Conservation (phyloP, 2,329 filamentous ascomycete genomes). For the Raffaelea deltoideospora region DNA sequence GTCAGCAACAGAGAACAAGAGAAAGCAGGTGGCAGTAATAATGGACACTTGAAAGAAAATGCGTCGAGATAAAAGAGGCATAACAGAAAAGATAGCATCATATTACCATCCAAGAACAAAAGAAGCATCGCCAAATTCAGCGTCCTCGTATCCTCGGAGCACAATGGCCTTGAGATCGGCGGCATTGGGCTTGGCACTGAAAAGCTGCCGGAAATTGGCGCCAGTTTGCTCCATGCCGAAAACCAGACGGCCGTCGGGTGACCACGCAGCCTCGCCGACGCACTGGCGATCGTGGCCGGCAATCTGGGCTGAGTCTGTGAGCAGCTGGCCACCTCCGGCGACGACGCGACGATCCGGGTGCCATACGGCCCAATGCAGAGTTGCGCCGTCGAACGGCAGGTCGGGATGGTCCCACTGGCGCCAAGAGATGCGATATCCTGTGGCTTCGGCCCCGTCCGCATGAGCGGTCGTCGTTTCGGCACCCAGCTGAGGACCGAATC, state of each 20-base stretch:
- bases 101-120: slow-evolving; percentile 18
- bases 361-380: slow-evolving; percentile 26
- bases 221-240: slow-evolving; percentile 26
- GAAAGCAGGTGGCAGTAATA: neutral
- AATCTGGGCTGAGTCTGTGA: slow-evolving; percentile 20
- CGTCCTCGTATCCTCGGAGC: slow-evolving; percentile 23
- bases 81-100: slow-evolving; percentile 14
- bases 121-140: slow-evolving; percentile 22
- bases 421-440: slow-evolving; percentile 25
- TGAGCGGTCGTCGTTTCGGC: slow-evolving; percentile 24
- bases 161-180: slow-evolving; percentile 17
- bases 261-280: slow-evolving; percentile 35
- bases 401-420: slow-evolving; percentile 39
- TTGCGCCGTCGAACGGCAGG: slow-evolving; percentile 33
- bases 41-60: too few relatives aligned
- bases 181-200: slow-evolving; percentile 9
- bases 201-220: slow-evolving; percentile 31
- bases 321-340: neutral
- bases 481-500: slow-evolving; percentile 29
- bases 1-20: too few relatives aligned
- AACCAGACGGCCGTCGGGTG: slow-evolving; percentile 29
- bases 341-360: neutral
- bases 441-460: neutral
- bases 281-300: slow-evolving; percentile 26
- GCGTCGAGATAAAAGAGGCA: neutral